Percentiles rank a stretch among this genome's conserved stretches.
Evolutionary conservation across 2,329 filamentous ascomycete genomes (phyloP).

Genomic region (Ophiostoma populinum): DNA sequence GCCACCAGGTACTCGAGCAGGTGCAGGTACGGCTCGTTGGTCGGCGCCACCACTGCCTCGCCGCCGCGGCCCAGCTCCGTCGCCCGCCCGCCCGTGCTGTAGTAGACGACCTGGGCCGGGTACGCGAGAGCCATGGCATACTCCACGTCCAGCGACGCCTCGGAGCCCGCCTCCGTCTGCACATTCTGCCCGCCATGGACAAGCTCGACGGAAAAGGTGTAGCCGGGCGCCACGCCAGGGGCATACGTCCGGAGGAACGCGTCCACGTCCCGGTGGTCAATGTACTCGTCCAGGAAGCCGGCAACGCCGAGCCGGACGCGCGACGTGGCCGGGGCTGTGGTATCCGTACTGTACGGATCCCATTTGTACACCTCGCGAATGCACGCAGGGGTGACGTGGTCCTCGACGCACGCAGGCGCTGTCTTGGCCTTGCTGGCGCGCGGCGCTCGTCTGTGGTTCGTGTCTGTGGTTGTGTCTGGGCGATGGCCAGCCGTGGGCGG

Average conservation of each 20-base stretch:
- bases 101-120: slow-evolving; percentile 27
- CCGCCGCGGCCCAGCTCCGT: slow-evolving; percentile 23
- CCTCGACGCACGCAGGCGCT: slow-evolving; percentile 13
- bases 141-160: slow-evolving; percentile 31
- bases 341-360: too few species aligned
- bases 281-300: slow-evolving; percentile 31
- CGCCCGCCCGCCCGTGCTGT: slow-evolving; percentile 27
- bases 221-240: slow-evolving; percentile 2
- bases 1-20: slow-evolving; percentile 33
- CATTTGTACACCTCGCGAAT: slow-evolving; percentile 30
- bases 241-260: slow-evolving; percentile 16
- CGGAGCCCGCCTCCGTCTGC: slow-evolving; percentile 24
- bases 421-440: background rate
- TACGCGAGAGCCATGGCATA: slow-evolving; percentile 28
- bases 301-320: slow-evolving; percentile 26
- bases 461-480: background rate
- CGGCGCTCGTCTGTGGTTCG: too few species aligned
- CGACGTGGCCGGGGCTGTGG: slow-evolving; percentile 15
- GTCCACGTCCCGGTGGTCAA: slow-evolving; percentile 25
- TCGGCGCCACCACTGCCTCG: slow-evolving; percentile 12
- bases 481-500: too few species aligned
- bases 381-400: slow-evolving; percentile 22
- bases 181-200: slow-evolving; percentile 28
- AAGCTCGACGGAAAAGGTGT: slow-evolving; percentile 20
- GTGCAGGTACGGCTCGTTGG: slow-evolving; percentile 41